phyloP scores from a whole-genome alignment of 2,329 filamentous ascomycete species.

The Aspergillus sp. region DNA sequence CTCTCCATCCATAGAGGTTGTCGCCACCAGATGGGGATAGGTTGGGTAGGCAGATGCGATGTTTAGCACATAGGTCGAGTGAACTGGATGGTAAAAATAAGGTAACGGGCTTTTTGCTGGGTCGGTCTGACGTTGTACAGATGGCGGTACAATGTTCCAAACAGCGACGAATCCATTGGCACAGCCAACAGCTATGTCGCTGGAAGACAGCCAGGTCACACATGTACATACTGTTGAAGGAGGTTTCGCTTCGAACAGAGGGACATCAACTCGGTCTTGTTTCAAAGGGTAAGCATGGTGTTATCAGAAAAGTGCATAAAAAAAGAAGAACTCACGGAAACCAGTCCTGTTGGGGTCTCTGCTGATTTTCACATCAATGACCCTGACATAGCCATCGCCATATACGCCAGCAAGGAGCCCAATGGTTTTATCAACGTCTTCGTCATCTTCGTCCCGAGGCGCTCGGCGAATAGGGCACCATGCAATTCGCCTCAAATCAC shows the following conservation, averaged over 20 bases:
- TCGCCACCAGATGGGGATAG: slow-evolving; percentile 57
- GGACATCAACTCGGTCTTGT: slow-evolving; percentile 49
- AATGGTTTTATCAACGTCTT: slow-evolving; percentile 39
- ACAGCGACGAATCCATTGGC: slow-evolving; percentile 62
- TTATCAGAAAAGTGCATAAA: not conserved
- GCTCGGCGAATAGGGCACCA: slow-evolving; percentile 59
- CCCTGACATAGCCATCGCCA: slow-evolving; percentile 60
- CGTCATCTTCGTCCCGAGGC: slow-evolving; percentile 34
- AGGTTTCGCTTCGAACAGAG: slow-evolving; percentile 56
- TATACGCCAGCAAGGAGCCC: slow-evolving; percentile 62
- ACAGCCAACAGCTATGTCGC: slow-evolving; percentile 59
- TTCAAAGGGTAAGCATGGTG: slow-evolving; percentile 5
- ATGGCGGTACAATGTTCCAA: slow-evolving; percentile 50
- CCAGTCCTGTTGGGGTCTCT: slow-evolving; percentile 33
- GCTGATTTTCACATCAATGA: slow-evolving; percentile 56
- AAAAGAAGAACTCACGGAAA: slow-evolving; percentile 34
- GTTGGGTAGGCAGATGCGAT: slow-evolving; percentile 56
- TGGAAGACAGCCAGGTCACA: slow-evolving; percentile 61
- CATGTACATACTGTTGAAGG: slow-evolving; percentile 60
- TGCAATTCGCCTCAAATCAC: slow-evolving; percentile 57
- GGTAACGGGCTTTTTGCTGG: slow-evolving; percentile 30
- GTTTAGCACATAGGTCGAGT: slow-evolving; percentile 45
- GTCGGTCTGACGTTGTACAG: not conserved
- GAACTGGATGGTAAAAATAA: slow-evolving; percentile 43
- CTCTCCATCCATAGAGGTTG: slow-evolving; percentile 60